Base-by-base conservation (phyloP, 345 rosid genomes). In the Eucalyptus erythrocorys region DNA sequence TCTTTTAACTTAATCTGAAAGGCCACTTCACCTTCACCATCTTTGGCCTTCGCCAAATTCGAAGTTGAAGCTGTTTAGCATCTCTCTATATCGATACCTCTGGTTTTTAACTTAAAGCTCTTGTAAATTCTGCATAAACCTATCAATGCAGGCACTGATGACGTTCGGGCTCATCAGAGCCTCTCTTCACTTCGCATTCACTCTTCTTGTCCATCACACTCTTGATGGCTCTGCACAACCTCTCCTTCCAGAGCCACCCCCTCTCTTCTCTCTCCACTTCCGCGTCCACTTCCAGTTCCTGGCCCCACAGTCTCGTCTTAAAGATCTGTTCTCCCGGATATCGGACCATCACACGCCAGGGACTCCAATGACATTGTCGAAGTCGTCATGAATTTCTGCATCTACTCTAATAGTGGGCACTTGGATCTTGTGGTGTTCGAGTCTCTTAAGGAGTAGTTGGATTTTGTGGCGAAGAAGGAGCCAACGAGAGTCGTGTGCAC, bases 221-320 rank as follows among this genome's bases (percentile, higher is more conserved):
- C 88, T 89, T 91, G 87, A 94, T 93, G n/a, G 94, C 92, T 57
- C 84, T 85, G 88, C 91, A 89, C 89, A 95, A 84, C 50, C 92
- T 93, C 88, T 89, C 92, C 88, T 91, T 92, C 2, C 93, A 92
- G 55, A 94, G 86, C 96, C 94, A 93, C 0, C 97, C 93, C 71
- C 90, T 91, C 88, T 93, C 94, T 51, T 89, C 93, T 85, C 91
- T 94, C 87, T 94, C 90, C 6, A 94, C 95, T 88, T 94, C 93
- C 47, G 94, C 93, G 2, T 92, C 96, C 68, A 95, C 92, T 85
- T 92, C 87, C 76, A 95, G 87, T 87, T 95, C 95, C 7, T 49
- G 19, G 7, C 51, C n/a, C 24, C 1, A 4, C 24, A 21, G 24
- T 50, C 55, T 50, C 4, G 55, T 49, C 6, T 49, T 49, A 16